Evolutionary conservation across 352 stramenopile genomes (phyloP).

Genomic region (Pythium plurisporium): DNA sequence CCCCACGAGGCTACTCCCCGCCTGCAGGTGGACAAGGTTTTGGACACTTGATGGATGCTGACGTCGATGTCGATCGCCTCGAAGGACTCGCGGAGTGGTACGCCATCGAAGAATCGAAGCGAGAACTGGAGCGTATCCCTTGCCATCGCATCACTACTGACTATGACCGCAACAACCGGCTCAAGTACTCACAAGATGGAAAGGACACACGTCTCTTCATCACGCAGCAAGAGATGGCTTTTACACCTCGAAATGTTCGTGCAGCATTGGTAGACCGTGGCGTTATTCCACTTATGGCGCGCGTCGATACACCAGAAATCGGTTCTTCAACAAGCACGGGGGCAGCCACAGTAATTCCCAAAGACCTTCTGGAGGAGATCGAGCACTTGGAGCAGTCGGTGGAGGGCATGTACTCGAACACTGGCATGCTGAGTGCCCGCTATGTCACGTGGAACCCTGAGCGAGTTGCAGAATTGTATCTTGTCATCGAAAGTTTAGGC

Average conservation of each 20-base stretch:
- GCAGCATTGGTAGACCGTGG: conserved; percentile 58
- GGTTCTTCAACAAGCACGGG: background rate
- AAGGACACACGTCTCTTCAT: conserved; percentile 57
- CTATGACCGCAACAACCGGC: conserved; percentile 43
- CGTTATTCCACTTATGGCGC: conserved; percentile 46
- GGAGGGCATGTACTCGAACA: conserved; percentile 27
- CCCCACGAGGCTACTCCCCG: background rate
- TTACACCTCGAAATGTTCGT: conserved; percentile 52
- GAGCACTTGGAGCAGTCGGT: conserved; percentile 44
- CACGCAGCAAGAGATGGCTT: conserved; percentile 60
- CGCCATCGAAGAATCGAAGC: conserved; percentile 58
- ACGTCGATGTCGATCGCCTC: conserved; percentile 41
- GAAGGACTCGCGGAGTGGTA: conserved; percentile 74
- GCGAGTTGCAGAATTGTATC: conserved; percentile 59
- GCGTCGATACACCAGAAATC: background rate
- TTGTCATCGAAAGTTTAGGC: conserved; percentile 52
- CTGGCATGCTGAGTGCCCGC: background rate
- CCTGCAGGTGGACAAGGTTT: background rate
- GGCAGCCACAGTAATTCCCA: conserved; percentile 27
- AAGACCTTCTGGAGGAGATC: conserved; percentile 55
- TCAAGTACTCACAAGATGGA: conserved; percentile 45
- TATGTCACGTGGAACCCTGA: conserved; percentile 55
- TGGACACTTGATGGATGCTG: background rate
- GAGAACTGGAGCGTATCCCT: conserved; percentile 60
- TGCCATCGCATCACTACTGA: conserved; percentile 60